These are phyloP conservation scores for Aspergillus ruber DNA, from an alignment of 2,329 filamentous ascomycete genomes.

Conservation along the genomic window DNA sequence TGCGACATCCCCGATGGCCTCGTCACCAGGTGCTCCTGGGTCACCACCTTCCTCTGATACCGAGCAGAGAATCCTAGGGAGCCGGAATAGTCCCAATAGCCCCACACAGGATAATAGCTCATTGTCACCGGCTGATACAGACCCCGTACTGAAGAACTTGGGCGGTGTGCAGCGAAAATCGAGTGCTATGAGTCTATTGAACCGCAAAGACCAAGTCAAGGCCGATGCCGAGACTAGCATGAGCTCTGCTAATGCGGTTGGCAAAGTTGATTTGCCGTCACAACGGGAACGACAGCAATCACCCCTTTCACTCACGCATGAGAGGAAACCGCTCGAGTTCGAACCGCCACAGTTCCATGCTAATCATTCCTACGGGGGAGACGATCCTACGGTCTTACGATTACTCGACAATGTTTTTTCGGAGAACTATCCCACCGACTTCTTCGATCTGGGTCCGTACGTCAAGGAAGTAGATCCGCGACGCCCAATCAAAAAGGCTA, in stretches of 20 bases:
- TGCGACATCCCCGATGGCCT: conserved; percentile 28
- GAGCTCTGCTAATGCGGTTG: conserved; percentile 58
- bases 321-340: conserved; percentile 18
- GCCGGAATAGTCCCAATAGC: conserved; percentile 17
- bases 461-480: conserved; percentile 60
- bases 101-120: conserved; percentile 23
- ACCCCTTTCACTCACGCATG: conserved; percentile 30
- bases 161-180: conserved; percentile 35
- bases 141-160: conserved; percentile 21
- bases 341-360: conserved; percentile 47
- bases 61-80: conserved; percentile 24
- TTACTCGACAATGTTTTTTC: conserved; percentile 79
- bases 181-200: conserved; percentile 56
- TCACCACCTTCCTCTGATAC: conserved; percentile 28
- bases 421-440: conserved; percentile 55
- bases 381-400: conserved; percentile 56
- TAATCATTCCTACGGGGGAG: conserved; percentile 80
- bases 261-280: conserved; percentile 53
- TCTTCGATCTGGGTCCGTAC: conserved; percentile 67
- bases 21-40: conserved; percentile 27
- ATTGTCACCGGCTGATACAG: conserved; percentile 24
- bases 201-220: conserved; percentile 53
- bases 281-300: conserved; percentile 34
- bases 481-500: conserved; percentile 49
- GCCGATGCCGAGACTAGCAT: conserved; percentile 60